Evolutionary conservation across 805 yeast species (phyloP).

Genomic region (Torulaspora maleeae): DNA sequence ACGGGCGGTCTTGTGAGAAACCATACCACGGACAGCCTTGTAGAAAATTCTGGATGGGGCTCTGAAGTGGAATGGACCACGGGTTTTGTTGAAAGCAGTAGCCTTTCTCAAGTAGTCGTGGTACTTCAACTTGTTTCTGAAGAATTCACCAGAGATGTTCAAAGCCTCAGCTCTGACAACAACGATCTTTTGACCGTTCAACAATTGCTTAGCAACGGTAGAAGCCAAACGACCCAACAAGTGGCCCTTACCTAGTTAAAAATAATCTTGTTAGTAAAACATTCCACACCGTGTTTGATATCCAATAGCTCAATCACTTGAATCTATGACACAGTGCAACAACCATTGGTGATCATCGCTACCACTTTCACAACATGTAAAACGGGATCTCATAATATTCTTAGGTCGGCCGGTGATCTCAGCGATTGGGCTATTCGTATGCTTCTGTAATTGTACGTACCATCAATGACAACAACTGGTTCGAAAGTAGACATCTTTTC

Average conservation of each 20-base stretch:
- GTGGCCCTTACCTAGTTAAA: constrained; percentile 82
- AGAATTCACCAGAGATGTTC: constrained; percentile 99
- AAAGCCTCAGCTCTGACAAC: constrained; percentile 96
- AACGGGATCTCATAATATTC: not conserved
- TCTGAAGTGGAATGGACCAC: constrained; percentile 99
- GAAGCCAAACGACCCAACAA: constrained; percentile 99
- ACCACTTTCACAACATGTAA: not conserved
- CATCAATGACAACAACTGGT: constrained; percentile 98
- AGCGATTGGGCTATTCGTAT: not conserved
- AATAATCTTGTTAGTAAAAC: constrained; percentile 13
- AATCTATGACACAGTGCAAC: not conserved
- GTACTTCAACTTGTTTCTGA: constrained; percentile 99
- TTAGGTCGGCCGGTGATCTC: not conserved
- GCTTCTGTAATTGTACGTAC: constrained; percentile 42
- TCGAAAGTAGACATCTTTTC: constrained; percentile 62
- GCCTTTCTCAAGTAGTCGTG: constrained; percentile 99
- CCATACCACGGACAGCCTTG: constrained; percentile 99
- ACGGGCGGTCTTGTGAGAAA: constrained; percentile 99
- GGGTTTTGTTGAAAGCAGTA: constrained; percentile 96
- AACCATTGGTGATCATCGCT: too few species aligned
- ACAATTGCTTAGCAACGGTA: constrained; percentile 95
- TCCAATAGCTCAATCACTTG: not conserved
- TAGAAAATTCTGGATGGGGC: constrained; percentile 99
- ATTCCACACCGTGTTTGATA: not conserved
- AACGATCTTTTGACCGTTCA: constrained; percentile 96